These are phyloP conservation scores for Debaryomyces hansenii DNA, from an alignment of 805 yeast genomes.

Conservation along the genomic window DNA sequence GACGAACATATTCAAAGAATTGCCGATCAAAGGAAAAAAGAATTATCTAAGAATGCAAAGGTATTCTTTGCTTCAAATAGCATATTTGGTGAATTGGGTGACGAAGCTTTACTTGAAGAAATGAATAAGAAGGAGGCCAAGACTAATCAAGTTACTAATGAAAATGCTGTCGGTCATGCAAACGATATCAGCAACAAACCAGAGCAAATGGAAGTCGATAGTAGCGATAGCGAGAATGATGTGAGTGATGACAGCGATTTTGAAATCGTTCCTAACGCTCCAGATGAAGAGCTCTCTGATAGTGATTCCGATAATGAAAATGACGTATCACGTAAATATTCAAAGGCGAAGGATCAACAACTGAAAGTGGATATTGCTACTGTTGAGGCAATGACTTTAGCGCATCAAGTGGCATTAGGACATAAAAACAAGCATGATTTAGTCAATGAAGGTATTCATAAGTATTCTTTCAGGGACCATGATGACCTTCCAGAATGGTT, in stretches of 20 bases:
- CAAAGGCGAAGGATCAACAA: slow-evolving; percentile 49
- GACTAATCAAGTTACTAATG: background rate
- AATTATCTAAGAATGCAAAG: slow-evolving; percentile 35
- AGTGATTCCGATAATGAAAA: slow-evolving; percentile 57
- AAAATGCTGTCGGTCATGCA: slow-evolving; percentile 5
- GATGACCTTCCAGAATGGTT: slow-evolving; percentile 98
- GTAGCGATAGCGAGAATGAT: slow-evolving; percentile 41
- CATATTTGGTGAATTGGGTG: slow-evolving; percentile 41
- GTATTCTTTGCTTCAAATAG: slow-evolving; percentile 41
- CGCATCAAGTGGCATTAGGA: slow-evolving; percentile 92
- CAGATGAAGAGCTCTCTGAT: slow-evolving; percentile 28
- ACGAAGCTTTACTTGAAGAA: slow-evolving; percentile 49
- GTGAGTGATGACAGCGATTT: slow-evolving; percentile 40
- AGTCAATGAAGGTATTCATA: slow-evolving; percentile 89
- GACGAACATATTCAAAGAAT: slow-evolving; percentile 66
- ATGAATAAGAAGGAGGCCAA: slow-evolving; percentile 18
- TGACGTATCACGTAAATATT: slow-evolving; percentile 27
- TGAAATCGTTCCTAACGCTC: slow-evolving; percentile 39
- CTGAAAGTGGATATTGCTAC: slow-evolving; percentile 81
- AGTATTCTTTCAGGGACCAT: slow-evolving; percentile 85
- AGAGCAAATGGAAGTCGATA: slow-evolving; percentile 17
- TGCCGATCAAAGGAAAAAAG: slow-evolving; percentile 44
- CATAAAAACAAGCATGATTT: slow-evolving; percentile 81
- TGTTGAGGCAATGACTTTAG: slow-evolving; percentile 96
- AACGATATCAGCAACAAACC: background rate